Base-by-base conservation (phyloP, 176 grass and related monocot genomes). In the Oryza meridionalis region DNA sequence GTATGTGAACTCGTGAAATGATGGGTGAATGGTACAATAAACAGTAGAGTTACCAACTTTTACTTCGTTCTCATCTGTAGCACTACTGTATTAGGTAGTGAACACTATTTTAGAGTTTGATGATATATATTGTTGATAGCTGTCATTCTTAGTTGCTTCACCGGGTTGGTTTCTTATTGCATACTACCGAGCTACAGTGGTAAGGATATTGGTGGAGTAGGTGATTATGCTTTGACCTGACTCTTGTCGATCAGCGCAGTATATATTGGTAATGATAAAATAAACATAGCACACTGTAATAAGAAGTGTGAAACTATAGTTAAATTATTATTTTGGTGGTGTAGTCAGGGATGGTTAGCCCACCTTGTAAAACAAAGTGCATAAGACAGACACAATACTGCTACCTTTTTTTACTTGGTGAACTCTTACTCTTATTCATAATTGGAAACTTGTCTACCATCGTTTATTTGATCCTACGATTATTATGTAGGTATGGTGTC, bases 401-500 rank as follows among this genome's bases (percentile, higher is more conserved):
- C 51, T 58, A 10, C 15, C 31, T 15, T 35, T 45, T 45, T 0
- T 19, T 42, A 32, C 26, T 47, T 43, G 63, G n/a, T 33, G 80
- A 73, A 61, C 16, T 72, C 14, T 26, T 37, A 11, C 67, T 77
- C 55, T 73, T 77, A 25, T 44, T 77, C 2, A 3, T 77, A 72
- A 32, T 6, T 67, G 22, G 72, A 33, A 53, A 29, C 66, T 84
- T 62, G 44, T 42, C 58, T 40, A 13, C 72, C 25, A 59, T 1
- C 9, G n/a, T 19, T 53, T 63, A 35, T 63, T 85, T 58, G 26
- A 53, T 66, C 33, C 16, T 47, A 43, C 3, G 16, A 70, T 77
- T 63, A 68, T 67, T 63, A 11, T 53, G 37, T 75, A 99, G 96
- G 67, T 98, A 95, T 81, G 96, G 75, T 83, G 89, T 96, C 45